Conservation (phyloP, 2,329 filamentous ascomycete species). For the Dothideomycetes sp. region DNA sequence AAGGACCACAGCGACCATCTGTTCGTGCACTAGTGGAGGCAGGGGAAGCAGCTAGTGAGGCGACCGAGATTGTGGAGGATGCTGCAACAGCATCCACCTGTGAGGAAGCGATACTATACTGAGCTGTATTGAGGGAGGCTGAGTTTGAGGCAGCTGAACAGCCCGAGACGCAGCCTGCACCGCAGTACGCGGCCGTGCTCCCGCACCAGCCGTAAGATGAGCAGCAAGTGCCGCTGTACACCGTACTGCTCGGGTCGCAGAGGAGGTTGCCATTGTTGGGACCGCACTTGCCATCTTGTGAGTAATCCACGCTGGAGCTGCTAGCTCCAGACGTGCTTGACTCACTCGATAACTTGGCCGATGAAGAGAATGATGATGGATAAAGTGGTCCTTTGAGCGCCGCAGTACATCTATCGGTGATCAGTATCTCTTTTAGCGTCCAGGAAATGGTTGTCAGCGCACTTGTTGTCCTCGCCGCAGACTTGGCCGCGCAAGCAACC, state of each 20-base stretch:
- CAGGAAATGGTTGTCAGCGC: constrained; percentile 7
- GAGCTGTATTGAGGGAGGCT: constrained; percentile 3
- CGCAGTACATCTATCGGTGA: background rate
- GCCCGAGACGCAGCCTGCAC: constrained; percentile 24
- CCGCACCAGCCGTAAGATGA: constrained; percentile 34
- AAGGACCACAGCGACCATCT: constrained; percentile 30
- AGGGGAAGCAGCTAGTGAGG: background rate
- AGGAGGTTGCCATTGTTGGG: constrained; percentile 26
- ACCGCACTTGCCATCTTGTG: constrained; percentile 28
- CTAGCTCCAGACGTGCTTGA: too few species aligned
- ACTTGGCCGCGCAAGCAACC: constrained; percentile 28
- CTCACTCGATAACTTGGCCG: too few species aligned
- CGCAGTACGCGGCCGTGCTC: constrained; percentile 28
- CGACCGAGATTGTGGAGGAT: background rate
- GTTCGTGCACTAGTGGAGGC: constrained; percentile 10
- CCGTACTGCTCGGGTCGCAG: constrained; percentile 33
- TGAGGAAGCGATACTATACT: background rate
- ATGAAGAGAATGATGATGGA: too few species aligned
- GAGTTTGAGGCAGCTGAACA: constrained; percentile 14
- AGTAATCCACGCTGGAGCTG: too few species aligned
- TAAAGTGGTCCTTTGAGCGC: constrained; percentile 12
- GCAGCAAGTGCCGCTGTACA: constrained; percentile 36
- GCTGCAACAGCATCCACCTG: background rate
- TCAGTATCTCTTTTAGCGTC: background rate
- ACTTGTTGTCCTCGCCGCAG: constrained; percentile 25